These are phyloP conservation scores for Trichoderma afroharzianum DNA, from an alignment of 2,329 filamentous ascomycete genomes.

Conservation along the genomic window DNA sequence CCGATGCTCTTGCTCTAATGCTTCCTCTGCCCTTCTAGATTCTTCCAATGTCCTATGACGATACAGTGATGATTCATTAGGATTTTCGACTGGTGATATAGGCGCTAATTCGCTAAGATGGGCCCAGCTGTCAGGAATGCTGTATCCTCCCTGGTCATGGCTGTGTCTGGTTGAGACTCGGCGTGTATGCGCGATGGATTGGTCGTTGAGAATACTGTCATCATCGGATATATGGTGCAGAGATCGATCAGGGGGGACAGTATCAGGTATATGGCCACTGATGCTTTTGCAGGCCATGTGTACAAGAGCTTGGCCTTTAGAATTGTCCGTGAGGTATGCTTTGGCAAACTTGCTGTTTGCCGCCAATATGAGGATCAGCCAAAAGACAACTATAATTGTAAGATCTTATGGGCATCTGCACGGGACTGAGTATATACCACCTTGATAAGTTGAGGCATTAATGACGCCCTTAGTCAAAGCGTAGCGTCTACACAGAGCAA, in stretches of 20 bases:
- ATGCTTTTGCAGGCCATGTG: neutral
- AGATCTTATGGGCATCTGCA: no score
- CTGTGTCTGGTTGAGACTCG: neutral
- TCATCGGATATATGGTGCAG: neutral
- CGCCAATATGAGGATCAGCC: neutral
- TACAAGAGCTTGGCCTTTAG: no score
- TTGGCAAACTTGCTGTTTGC: neutral
- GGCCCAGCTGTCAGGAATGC: neutral
- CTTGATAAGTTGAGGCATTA: no score
- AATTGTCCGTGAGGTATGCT: no score
- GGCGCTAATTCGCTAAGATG: neutral
- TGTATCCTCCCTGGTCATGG: neutral
- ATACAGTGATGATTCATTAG: neutral
- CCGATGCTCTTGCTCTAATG: neutral
- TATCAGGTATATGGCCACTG: neutral
- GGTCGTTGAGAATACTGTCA: neutral
- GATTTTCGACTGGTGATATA: neutral
- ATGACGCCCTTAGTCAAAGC: no score
- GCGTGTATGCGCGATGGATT: neutral
- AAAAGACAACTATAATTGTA: no score
- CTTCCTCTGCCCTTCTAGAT: neutral
- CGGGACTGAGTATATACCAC: no score
- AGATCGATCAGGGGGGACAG: neutral
- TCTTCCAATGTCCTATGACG: neutral
- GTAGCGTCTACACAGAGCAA: no score